Evolutionary conservation across 2,329 filamentous ascomycete species (phyloP).

Genomic region (Metarhizium anisopliae): DNA sequence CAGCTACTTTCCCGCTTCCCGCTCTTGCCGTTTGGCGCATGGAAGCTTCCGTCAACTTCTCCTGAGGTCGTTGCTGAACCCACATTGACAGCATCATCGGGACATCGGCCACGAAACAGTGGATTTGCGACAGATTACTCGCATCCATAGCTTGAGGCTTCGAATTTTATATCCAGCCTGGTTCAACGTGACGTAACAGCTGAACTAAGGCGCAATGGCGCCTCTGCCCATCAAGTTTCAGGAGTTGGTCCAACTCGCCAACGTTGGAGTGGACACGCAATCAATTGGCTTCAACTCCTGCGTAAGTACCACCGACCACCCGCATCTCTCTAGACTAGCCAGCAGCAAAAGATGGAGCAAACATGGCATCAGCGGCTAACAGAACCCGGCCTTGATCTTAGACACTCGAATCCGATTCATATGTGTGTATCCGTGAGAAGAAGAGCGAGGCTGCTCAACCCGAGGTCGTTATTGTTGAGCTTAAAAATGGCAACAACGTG

Average conservation of each 20-base stretch:
- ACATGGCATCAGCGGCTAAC: not conserved
- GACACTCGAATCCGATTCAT: slow-evolving; percentile 97
- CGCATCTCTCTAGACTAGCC: not conserved
- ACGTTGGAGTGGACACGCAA: slow-evolving; percentile 36
- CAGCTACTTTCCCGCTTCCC: slow-evolving; percentile 8
- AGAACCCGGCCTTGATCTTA: slow-evolving; percentile 24
- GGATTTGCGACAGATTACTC: slow-evolving; percentile 14
- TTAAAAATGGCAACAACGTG: slow-evolving; percentile 96
- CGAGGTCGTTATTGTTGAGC: slow-evolving; percentile 94
- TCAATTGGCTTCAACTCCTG: slow-evolving; percentile 72
- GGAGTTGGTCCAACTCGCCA: slow-evolving; percentile 67
- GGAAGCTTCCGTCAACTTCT: slow-evolving; percentile 25
- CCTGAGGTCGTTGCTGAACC: slow-evolving; percentile 14
- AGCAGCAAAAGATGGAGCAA: not conserved
- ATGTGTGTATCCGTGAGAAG: slow-evolving; percentile 93
- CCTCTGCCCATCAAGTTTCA: slow-evolving; percentile 87
- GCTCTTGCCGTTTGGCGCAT: slow-evolving; percentile 25
- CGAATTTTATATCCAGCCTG: slow-evolving; percentile 8
- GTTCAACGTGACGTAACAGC: slow-evolving; percentile 14
- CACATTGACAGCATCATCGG: slow-evolving; percentile 6
- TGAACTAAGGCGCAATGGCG: slow-evolving; percentile 39
- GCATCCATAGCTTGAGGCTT: slow-evolving; percentile 6
- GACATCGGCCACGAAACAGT: slow-evolving; percentile 10
- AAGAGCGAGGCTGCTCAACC: slow-evolving; percentile 74
- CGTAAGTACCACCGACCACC: slow-evolving; percentile 32